Conservation (phyloP, 306 rosid species). For the Prunus padus region DNA sequence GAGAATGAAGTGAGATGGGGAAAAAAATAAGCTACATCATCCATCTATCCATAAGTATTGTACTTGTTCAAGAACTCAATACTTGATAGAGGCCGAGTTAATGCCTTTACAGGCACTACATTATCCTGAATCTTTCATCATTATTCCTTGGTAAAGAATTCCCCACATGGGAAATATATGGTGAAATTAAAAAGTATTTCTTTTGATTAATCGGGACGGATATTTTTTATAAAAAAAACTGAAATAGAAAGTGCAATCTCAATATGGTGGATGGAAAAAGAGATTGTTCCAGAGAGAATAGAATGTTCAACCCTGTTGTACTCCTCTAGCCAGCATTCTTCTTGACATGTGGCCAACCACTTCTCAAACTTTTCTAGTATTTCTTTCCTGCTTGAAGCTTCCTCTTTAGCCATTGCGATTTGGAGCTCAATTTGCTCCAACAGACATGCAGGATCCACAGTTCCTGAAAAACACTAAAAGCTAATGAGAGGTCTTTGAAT, state of each 20-base stretch:
- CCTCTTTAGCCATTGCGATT: slow-evolving; percentile 52
- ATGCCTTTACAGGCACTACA: not conserved
- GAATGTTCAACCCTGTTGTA: slow-evolving; percentile 58
- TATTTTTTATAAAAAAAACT: not conserved
- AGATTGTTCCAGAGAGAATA: not conserved
- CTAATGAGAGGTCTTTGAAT: not conserved
- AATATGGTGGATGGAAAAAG: not conserved
- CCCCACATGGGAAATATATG: not conserved
- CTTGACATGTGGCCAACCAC: slow-evolving; percentile 69
- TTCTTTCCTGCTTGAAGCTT: slow-evolving; percentile 67
- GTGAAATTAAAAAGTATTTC: not conserved
- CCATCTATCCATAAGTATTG: not conserved
- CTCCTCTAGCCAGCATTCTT: slow-evolving; percentile 91
- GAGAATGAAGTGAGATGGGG: slow-evolving; percentile 13
- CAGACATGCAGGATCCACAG: slow-evolving; percentile 35
- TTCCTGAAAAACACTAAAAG: slow-evolving; percentile 30
- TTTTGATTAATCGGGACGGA: not conserved
- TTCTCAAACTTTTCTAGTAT: slow-evolving; percentile 77
- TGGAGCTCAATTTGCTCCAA: slow-evolving; percentile 58
- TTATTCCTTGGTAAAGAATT: not conserved
- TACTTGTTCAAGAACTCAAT: not conserved
- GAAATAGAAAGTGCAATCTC: not conserved
- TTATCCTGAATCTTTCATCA: not conserved
- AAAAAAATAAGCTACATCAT: not conserved
- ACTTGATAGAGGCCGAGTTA: not conserved